Base-by-base conservation (phyloP, 2,329 filamentous ascomycete species). In the Capronia epimyces region DNA sequence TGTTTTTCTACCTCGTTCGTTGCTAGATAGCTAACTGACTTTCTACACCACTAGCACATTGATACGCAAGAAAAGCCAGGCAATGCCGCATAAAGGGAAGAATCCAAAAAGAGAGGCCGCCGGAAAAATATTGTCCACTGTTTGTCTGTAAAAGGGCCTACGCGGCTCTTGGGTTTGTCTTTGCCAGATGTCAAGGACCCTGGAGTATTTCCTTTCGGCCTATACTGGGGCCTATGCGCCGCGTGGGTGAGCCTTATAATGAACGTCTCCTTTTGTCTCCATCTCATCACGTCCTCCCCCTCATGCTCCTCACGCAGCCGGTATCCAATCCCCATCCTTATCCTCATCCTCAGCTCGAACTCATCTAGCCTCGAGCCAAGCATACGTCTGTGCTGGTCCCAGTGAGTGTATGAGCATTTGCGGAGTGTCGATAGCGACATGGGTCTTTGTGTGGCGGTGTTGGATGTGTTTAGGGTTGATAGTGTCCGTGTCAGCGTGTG, bases 41-140 rank as follows among this genome's bases (percentile, higher is more conserved):
- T n/a, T 41, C 13, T 25, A 15, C n/a, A 10, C 31, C 13, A 20
- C 36, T 36, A 59, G 59, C 93, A 98, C 67, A 87, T 95, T 64
- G 93, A 98, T 69, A 98, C 93, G 2, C 82, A 90, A 50, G 93
- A 98, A 75, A 95, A 96, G 77, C 80, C 82, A 27, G 89, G 89
- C 27, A 97, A 97, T 67, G 58, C 59, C 21, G 55, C 39, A 43
- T 58, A 56, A 27, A 25, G 10, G 24, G 20, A 43, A 43, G 39
- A 42, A 25, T 39, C 12, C 7, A n/a, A 32, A n/a, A n/a, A n/a
- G 12, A 9, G 7, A 8, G 5, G 24, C 10, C 29, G 29, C 13
- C 29, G 29, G n/a, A 32, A 7, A 32, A 32, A 3, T 32, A 6
- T 32, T 7, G 29, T 32, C 12, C 29, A 8, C n/a, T 32, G 29